Evolutionary conservation across 2,329 filamentous ascomycete genomes (phyloP), one percentile per base, ranked within the genome.

Genomic region (Apiospora rasikravindrae): DNA sequence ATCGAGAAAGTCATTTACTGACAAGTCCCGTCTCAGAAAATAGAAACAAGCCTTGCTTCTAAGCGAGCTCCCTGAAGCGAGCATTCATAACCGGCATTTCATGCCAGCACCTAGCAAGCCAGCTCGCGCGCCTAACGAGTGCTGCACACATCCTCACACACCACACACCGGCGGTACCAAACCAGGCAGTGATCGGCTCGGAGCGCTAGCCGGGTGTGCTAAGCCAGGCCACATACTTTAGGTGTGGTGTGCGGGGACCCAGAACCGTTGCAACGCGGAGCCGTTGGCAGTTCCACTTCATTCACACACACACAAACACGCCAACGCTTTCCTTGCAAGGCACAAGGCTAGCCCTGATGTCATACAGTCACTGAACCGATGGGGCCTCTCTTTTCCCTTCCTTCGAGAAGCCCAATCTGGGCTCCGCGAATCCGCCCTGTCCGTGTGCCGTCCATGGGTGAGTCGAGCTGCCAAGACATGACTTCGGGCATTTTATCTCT

Each of bases 341-440:
- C 57, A 64, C 57, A 64, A 64, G 57, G 57, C 57, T 64, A 64
- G 57, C 57, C 57, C 33, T 64, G 57, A 64, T 64, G 33, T 37
- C 33, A 37, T 37, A n/a, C n/a, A n/a, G 57, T 64, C 57, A 40
- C 57, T 40, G 19, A 40, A 40, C 57, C 24, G 19, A 40, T 64
- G 24, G 10, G n/a, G n/a, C n/a, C n/a, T n/a, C 24, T 37, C 11
- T 49, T 47, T 47, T 10, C 6, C 33, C 6, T 24, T 22, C 7
- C 22, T 47, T 47, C 22, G 4, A 33, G 24, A 33, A 19, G 3
- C 26, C 11, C 26, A 29, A 16, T 7, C 33, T 33, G 4, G 33
- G 33, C 16, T 29, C 26, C 51, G 26, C 51, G 26, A 57, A 57
- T 16, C 53, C 53, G 29, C 26, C 53, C 53, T 29, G 53, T 37